Evolutionary conservation across 768 basidiomycete genomes (phyloP), one percentile per base, ranked within the genome.

Genomic region (Boletus huronensis): DNA sequence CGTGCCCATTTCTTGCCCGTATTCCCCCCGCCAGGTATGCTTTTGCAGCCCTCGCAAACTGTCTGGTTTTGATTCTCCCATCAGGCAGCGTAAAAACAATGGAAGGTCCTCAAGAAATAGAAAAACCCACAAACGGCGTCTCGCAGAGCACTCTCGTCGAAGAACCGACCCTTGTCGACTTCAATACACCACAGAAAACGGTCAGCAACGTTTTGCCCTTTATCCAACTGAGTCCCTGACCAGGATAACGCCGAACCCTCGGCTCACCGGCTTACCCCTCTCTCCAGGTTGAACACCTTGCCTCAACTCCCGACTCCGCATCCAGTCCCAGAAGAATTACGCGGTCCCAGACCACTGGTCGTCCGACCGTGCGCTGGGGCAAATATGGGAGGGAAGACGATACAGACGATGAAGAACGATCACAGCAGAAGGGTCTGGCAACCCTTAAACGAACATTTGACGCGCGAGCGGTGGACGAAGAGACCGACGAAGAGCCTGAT

Each of bases 391-490:
- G 36, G 46, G 69, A 69, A 1, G 67, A 69, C 56, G 71, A 71
- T 19, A 3, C 59, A 19, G 69, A 71, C 2, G 65, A 58, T 21
- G 65, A 65, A 40, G 51, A 59, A 47, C 51, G 25, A 58, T 52
- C 50, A 21, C 54, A 52, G 14, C 42, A 19, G 14, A 62, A 48
- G 63, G 52, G 51, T 51, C 52, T 28, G 44, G 63, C 53, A 51
- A 47, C 63, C 58, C 71, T 70, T 10, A 70, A 70, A 58, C 69
- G 70, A 60, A 49, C 61, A 1, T 69, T 72, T 57, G 70, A 70
- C 57, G 71, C 71, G 43, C 68, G 70, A 14, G 70, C 70, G 1
- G 70, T 72, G 10, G 70, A 72, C 10, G 62, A 72, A 51, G 71
- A 72, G 21, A 72, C 71, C 0, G 70, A 70, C 51, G 63, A 71